Percentiles rank a stretch among this genome's conserved stretches.
These are phyloP conservation scores for Gnaphalium uliginosum DNA, from an alignment of 129 eudicot genomes.

Conservation along the genomic window DNA sequence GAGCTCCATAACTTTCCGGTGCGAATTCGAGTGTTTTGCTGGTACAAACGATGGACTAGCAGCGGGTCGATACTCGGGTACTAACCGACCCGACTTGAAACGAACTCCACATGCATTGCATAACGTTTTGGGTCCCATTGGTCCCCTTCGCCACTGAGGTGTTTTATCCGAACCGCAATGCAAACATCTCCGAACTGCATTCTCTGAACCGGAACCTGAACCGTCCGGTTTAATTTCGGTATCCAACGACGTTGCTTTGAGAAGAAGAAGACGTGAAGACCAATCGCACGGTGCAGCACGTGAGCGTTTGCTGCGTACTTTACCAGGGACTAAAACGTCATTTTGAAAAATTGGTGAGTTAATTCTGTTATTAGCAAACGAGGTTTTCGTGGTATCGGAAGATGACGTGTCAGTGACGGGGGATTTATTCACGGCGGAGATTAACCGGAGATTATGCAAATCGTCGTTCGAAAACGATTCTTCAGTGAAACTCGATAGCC, in stretches of 20 bases:
- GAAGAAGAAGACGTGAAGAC: conserved; percentile 76
- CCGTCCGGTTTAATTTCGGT: conserved; percentile 9
- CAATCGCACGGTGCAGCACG: conserved; percentile 96
- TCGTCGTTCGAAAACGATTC: conserved; percentile 92
- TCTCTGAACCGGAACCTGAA: conserved; percentile 26
- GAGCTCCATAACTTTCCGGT: conserved; percentile 91
- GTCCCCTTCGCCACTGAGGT: conserved; percentile 97
- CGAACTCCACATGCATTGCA: conserved; percentile 97
- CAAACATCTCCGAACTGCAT: conserved; percentile 62
- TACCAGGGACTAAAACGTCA: conserved; percentile 74
- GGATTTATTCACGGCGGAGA: conserved; percentile 41
- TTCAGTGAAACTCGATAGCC: conserved; percentile 90
- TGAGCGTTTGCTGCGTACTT: conserved; percentile 93
- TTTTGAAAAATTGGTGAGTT: conserved; percentile 53
- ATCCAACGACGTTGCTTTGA: conserved; percentile 35
- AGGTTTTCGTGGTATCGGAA: conserved; percentile 33
- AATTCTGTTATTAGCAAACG: conserved; percentile 27
- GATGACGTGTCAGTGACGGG: conserved; percentile 42
- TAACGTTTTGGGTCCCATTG: conserved; percentile 90
- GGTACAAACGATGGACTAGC: conserved; percentile 86
- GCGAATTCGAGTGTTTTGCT: conserved; percentile 88
- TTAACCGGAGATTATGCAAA: conserved; percentile 52
- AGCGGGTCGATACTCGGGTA: conserved; percentile 96
- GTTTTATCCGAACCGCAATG: conserved; percentile 97
- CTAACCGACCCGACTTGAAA: conserved; percentile 90